Evolutionary conservation across 2,329 filamentous ascomycete species (phyloP).

Genomic region (Colletotrichum zoysiae): DNA sequence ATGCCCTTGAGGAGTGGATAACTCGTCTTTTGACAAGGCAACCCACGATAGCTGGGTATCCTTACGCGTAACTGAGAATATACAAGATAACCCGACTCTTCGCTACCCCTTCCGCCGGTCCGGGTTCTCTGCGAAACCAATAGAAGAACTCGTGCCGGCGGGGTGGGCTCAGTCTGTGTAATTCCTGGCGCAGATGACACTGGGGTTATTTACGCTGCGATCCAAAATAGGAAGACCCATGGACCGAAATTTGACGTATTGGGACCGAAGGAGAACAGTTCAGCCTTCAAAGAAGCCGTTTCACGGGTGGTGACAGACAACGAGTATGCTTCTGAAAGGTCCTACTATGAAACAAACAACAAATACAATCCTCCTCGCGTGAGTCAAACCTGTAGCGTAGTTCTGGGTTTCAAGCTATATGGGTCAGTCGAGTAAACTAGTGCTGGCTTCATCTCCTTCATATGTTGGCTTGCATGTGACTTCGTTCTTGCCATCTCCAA

Average conservation of each 20-base stretch:
- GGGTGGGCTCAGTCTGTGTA: slow-evolving; percentile 52
- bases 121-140: too few species aligned
- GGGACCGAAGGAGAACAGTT: slow-evolving; percentile 51
- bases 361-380: neutral
- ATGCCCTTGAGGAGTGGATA: too few species aligned
- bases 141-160: slow-evolving; percentile 56
- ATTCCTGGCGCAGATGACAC: slow-evolving; percentile 61
- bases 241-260: slow-evolving; percentile 59
- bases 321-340: slow-evolving; percentile 49
- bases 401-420: neutral
- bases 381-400: too few species aligned
- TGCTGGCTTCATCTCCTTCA: neutral
- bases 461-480: too few species aligned
- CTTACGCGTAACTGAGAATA: too few species aligned
- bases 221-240: slow-evolving; percentile 55
- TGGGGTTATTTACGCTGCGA: slow-evolving; percentile 54
- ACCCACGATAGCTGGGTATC: too few species aligned
- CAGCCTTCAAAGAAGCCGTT: slow-evolving; percentile 53
- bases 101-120: too few species aligned
- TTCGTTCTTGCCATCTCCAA: rapidly evolving
- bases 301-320: slow-evolving; percentile 52
- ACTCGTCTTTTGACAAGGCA: too few species aligned
- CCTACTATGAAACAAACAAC: slow-evolving; percentile 39
- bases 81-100: too few species aligned
- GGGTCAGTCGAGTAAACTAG: neutral